Evolutionary conservation across 129 eudicot genomes (phyloP).

Genomic region (Chrysanthemum makinoi): DNA sequence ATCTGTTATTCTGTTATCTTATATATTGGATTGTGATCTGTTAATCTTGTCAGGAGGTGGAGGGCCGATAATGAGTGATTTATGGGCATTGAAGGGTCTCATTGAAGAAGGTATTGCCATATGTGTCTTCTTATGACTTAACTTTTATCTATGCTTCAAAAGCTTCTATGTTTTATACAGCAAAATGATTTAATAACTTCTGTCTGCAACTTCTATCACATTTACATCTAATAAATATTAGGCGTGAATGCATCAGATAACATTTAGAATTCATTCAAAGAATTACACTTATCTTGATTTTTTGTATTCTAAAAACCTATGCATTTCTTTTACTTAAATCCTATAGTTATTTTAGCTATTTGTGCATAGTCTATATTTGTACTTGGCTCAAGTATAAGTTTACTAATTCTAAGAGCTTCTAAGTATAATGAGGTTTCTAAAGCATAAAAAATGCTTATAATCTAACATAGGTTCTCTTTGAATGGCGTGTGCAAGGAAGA

Average conservation of each 20-base stretch:
- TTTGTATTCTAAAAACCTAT: neutral
- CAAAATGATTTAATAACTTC: neutral
- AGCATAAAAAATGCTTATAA: neutral
- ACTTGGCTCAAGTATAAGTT: no score
- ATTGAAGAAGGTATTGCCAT: constrained; percentile 68
- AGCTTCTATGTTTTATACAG: neutral
- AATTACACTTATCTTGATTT: no score
- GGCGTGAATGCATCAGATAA: constrained; percentile 8
- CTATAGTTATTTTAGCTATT: neutral
- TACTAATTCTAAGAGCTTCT: no score
- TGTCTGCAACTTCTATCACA: no score
- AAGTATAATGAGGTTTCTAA: neutral
- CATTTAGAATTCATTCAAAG: neutral
- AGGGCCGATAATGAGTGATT: constrained; percentile 94
- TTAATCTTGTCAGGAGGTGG: constrained; percentile 69
- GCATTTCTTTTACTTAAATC: neutral
- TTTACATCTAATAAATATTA: no score
- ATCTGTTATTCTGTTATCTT: neutral
- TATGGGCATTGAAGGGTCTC: constrained; percentile 97
- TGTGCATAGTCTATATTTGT: neutral
- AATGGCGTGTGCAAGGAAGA: constrained; percentile 80
- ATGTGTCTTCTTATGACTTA: constrained; percentile 11
- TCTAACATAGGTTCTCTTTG: constrained; percentile 11
- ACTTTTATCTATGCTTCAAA: neutral
- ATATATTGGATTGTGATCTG: constrained; percentile 11